Base-by-base conservation (phyloP, 192 early-diverging fungal species). In the Mycoemilia scoparia region DNA sequence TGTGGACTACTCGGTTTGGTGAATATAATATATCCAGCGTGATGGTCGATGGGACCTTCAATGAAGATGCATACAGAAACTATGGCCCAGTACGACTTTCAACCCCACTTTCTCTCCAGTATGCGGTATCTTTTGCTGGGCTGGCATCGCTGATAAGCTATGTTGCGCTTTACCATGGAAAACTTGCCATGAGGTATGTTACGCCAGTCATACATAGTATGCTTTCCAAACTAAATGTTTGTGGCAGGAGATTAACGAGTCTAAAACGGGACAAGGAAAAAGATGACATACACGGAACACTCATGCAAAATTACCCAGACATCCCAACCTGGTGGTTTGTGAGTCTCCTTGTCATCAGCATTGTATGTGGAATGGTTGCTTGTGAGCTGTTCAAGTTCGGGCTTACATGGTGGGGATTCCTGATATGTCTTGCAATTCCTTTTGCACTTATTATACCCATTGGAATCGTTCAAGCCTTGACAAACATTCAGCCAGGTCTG, bases 231-330 rank as follows among this genome's bases (percentile, higher is more conserved):
- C n/a, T n/a, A n/a, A n/a, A n/a, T n/a, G n/a, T n/a, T n/a, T 75
- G 39, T 25, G 51, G 27, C 33, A 26, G 14, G 64, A 68, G 25
- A 47, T 60, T 18, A 50, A 35, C 22, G 42, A 27, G 0, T 28
- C 46, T n/a, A n/a, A n/a, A n/a, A n/a, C n/a, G n/a, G 30, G 67
- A 57, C 40, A 33, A 19, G 7, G 54, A 65, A 14, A 49, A 50
- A 33, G 54, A 58, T 42, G 79, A 80, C 44, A 65, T 79, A 19
- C 80, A 84, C 59, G 57, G 47, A 42, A 54, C 65, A 38, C 34
- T 84, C n/a, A 84, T 84, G 77, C 52, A 60, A 13, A 54, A 53
- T n/a, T 84, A 84, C 43, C 58, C 60, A 5, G 76, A 81, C 29
- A 64, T 84, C 7, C 78, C 76, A 24, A 52, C 61, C 33, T 72